Evolutionary conservation across 345 rosid genomes (phyloP).

Genomic region (Litchi chinensis): DNA sequence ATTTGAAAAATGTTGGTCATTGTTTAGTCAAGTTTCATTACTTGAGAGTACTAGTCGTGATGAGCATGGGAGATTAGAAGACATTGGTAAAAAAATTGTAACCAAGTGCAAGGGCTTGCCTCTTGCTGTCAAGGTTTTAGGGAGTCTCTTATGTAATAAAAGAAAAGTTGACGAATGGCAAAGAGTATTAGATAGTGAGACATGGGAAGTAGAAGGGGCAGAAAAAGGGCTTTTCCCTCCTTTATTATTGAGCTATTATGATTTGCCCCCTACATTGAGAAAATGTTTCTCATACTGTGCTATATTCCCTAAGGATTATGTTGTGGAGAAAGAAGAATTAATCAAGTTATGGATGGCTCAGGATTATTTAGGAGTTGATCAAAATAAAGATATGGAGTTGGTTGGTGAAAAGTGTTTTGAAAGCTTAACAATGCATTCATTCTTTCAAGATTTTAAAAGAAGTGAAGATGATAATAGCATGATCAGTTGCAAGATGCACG

Average conservation of each 20-base stretch:
- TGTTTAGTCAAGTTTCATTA: background rate
- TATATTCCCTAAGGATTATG: background rate
- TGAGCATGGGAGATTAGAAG: background rate
- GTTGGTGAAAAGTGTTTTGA: background rate
- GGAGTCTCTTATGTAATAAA: background rate
- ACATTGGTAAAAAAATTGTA: background rate
- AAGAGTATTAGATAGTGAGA: background rate
- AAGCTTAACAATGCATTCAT: background rate
- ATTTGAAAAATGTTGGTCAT: background rate
- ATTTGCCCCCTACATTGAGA: slow-evolving; percentile 18
- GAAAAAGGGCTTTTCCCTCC: background rate
- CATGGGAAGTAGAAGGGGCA: background rate
- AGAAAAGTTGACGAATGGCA: background rate
- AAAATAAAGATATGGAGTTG: background rate
- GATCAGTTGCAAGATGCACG: background rate
- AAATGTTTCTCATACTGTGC: slow-evolving; percentile 16
- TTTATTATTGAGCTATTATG: background rate
- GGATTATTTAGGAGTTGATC: background rate
- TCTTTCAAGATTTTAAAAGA: background rate
- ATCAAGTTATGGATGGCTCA: background rate
- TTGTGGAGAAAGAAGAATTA: background rate
- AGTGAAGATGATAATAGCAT: background rate
- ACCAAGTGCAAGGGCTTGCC: background rate
- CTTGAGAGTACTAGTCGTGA: no score
- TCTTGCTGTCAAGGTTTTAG: background rate